phyloP scores from a whole-genome alignment of 306 rosid species.

The apple (Malus domestica) region ASM211411v1 NC_041802.1:22617501-22618000 shows the following conservation, averaged over 20 bases:
- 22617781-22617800: too few species aligned
- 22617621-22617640: too few species aligned
- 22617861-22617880: background rate
- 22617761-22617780: background rate
- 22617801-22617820: too few species aligned
- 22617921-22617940: slow-evolving; percentile 42
- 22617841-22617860: background rate
- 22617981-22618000: slow-evolving; percentile 46
- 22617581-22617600: too few species aligned
- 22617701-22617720: background rate
- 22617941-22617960: slow-evolving; percentile 77
- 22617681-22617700: too few species aligned
- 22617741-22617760: background rate
- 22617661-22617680: background rate
- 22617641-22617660: background rate
- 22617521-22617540: too few species aligned
- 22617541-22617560: too few species aligned
- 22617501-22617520: too few species aligned
- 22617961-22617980: slow-evolving; percentile 34
- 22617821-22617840: background rate
- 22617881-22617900: slow-evolving; percentile 27
- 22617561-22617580: too few species aligned
- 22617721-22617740: background rate
- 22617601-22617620: too few species aligned
- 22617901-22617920: slow-evolving; percentile 33